Evolutionary conservation across 2,329 filamentous ascomycete genomes (phyloP), one percentile per base, ranked within the genome.

Genomic region (Arthrobotrys sinensis): DNA sequence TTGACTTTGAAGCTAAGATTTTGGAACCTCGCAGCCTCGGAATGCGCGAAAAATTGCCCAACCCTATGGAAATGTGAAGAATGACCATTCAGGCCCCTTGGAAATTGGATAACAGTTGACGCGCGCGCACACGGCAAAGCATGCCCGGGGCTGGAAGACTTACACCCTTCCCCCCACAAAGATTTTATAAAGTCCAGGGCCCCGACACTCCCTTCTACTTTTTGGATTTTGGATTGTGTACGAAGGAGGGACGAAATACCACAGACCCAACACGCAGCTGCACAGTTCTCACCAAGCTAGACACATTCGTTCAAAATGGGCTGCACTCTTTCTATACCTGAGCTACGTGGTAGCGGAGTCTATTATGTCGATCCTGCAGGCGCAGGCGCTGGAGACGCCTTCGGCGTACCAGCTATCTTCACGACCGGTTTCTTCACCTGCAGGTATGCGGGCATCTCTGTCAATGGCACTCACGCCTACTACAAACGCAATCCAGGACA

Each of bases 281-380:
- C 55, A 43, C 14, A 28, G 34, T 36, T n/a, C 38, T 57, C 32
- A 19, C 52, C n/a, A n/a, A 28, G 28, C 16, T 10, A 2, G 2
- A 60, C 4, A 60, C 36, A 40, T 46, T 57, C 34, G 24, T 45
- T 73, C 60, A 60, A 43, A 66, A 75, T 75, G 70, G 70, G 70
- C 45, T 67, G 62, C 45, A 34, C 50, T 16, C 53, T 75, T 40
- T 75, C 70, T 24, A 21, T 46, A 21, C 70, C 70, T 45, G 62
- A 67, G 45, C n/a, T 66, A 3, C 0, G 3, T 10, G 16, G 14
- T n/a, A 24, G 62, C 21, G 40, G 24, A 34, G 62, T 62, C 4
- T 75, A 67, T 16, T 75, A 75, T 34, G n/a, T 75, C 19, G 34
- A 67, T 8, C 50, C 50, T 21, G 46, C 34, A 7, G 70, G 70